Conservation (phyloP, 2,329 filamentous ascomycete species). For the Akanthomyces lecanii region DNA sequence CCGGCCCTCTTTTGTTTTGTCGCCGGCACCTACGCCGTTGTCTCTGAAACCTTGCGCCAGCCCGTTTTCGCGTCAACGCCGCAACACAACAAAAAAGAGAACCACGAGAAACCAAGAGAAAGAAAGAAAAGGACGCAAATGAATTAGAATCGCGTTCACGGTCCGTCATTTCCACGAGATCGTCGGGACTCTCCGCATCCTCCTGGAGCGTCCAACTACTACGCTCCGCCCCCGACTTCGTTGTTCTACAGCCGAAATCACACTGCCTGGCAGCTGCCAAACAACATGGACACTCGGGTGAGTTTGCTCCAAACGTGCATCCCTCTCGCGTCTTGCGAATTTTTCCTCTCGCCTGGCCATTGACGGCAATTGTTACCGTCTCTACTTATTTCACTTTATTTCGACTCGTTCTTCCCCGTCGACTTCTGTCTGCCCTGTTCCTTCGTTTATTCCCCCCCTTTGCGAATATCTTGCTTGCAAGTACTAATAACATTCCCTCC, state of each 20-base stretch:
- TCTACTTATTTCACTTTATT: slow-evolving; percentile 1
- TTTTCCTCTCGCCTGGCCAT: slow-evolving; percentile 11
- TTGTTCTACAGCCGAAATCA: slow-evolving; percentile 16
- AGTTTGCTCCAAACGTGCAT: slow-evolving; percentile 21
- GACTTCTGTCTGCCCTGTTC: slow-evolving; percentile 6
- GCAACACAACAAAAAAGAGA: not conserved
- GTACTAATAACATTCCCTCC: slow-evolving; percentile 13
- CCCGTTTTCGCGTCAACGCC: not conserved
- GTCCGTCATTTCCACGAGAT: not conserved
- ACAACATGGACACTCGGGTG: slow-evolving; percentile 35
- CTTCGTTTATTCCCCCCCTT: not conserved
- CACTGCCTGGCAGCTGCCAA: slow-evolving; percentile 20
- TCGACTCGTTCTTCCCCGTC: slow-evolving; percentile 5
- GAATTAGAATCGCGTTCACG: slow-evolving; percentile 1
- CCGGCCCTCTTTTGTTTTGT: slow-evolving; percentile 12
- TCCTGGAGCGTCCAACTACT: not conserved
- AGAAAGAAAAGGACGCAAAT: not conserved
- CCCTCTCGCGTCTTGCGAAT: not conserved
- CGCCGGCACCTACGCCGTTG: not conserved
- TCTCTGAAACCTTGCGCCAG: slow-evolving; percentile 5
- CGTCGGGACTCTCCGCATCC: not conserved
- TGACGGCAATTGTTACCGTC: slow-evolving; percentile 14
- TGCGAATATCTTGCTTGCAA: slow-evolving; percentile 16
- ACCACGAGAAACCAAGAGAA: not conserved
- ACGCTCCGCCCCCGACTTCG: slow-evolving; percentile 18